Percentiles rank a stretch among this genome's conserved stretches.
Evolutionary conservation across 1,284 basidiomycete species (phyloP).

Genomic region (Cryptococcus sp.): DNA sequence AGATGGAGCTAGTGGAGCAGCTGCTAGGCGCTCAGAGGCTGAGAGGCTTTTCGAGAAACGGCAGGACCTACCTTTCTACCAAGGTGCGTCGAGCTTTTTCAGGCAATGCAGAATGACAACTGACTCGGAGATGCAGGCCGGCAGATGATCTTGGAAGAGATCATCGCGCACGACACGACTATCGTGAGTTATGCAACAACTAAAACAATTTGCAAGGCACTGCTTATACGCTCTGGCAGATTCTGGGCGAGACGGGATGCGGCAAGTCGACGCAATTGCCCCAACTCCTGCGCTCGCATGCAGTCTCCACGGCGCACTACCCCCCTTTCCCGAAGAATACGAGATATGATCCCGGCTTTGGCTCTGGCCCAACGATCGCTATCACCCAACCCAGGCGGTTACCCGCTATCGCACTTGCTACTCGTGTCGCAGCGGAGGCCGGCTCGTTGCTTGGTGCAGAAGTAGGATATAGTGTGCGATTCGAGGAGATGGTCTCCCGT

Average conservation of each 20-base stretch:
- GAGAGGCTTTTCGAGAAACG: conserved; percentile 63
- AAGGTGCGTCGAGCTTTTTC: conserved; percentile 57
- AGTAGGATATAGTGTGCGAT: conserved; percentile 94
- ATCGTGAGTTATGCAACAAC: conserved; percentile 56
- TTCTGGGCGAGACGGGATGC: conserved; percentile 95
- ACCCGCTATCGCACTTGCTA: conserved; percentile 88
- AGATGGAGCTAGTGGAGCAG: conserved; percentile 1
- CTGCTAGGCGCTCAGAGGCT: conserved; percentile 33
- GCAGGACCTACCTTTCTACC: conserved; percentile 72
- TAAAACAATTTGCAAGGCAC: background rate
- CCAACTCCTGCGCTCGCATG: conserved; percentile 72
- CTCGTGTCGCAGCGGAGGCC: conserved; percentile 85
- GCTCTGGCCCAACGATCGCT: conserved; percentile 67
- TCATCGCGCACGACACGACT: conserved; percentile 79
- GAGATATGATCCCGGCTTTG: background rate
- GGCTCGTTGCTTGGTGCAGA: conserved; percentile 66
- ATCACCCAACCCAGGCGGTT: conserved; percentile 93
- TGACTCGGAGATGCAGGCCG: conserved; percentile 60
- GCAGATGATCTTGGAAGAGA: conserved; percentile 71
- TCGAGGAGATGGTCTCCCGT: conserved; percentile 75
- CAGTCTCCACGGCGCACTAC: conserved; percentile 34
- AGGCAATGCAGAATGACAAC: background rate
- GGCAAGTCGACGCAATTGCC: conserved; percentile 98
- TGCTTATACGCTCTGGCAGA: conserved; percentile 32
- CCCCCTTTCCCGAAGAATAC: conserved; percentile 2